Evolutionary conservation across 2,329 filamentous ascomycete genomes (phyloP).

Genomic region (Scleromitrula shiraiana): DNA sequence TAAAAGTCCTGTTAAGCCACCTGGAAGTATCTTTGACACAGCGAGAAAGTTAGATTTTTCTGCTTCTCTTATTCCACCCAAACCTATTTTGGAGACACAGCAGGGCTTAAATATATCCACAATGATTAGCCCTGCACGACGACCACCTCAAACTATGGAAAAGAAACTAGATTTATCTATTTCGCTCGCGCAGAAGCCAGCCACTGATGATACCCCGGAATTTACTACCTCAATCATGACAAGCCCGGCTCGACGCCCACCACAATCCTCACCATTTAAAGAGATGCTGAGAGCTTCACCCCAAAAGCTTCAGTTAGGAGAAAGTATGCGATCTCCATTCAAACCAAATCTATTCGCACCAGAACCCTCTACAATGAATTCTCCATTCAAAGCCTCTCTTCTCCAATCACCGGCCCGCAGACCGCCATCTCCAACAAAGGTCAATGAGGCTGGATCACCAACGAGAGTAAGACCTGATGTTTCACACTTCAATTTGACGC

Average conservation of each 20-base stretch:
- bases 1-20: slow-evolving; percentile 48
- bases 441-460: slow-evolving; percentile 26
- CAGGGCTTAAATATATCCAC: slow-evolving; percentile 34
- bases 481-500: slow-evolving; percentile 21
- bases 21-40: slow-evolving; percentile 27
- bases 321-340: slow-evolving; percentile 25
- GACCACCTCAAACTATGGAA: slow-evolving; percentile 34
- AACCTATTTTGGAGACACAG: slow-evolving; percentile 17
- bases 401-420: slow-evolving; percentile 29
- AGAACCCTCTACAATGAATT: slow-evolving; percentile 13
- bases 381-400: slow-evolving; percentile 25
- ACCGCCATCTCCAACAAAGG: slow-evolving; percentile 28
- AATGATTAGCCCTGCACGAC: slow-evolving; percentile 48
- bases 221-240: slow-evolving; percentile 34
- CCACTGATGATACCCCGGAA: slow-evolving; percentile 29
- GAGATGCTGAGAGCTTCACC: slow-evolving; percentile 50
- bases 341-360: slow-evolving; percentile 23
- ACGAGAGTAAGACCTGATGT: slow-evolving; percentile 13
- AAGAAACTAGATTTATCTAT: slow-evolving; percentile 32
- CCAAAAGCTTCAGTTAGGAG: slow-evolving; percentile 34
- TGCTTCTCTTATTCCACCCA: slow-evolving; percentile 24
- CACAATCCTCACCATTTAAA: slow-evolving; percentile 45
- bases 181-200: slow-evolving; percentile 25
- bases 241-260: slow-evolving; percentile 49
- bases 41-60: slow-evolving; percentile 33